Base-by-base conservation (phyloP, 2,329 filamentous ascomycete species). In the Aspergillus ochraceoroseus region DNA sequence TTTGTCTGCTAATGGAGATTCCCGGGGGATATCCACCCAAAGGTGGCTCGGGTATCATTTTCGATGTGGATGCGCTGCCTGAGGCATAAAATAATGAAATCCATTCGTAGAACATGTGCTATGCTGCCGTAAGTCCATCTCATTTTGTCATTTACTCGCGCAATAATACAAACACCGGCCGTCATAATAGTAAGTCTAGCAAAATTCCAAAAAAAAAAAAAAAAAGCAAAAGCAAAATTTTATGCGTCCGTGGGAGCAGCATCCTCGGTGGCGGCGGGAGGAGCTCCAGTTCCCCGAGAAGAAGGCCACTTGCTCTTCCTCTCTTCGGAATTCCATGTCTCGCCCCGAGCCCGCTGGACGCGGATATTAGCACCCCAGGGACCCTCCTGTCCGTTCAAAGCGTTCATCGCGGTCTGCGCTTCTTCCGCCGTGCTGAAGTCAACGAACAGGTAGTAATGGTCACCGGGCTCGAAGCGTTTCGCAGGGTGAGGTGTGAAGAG, bases 371-470 rank as follows among this genome's bases (percentile, higher is more conserved):
- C 54, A 14, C 65, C 66, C 66, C 66, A 70, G 4, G 65, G 62
- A 2, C 65, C 63, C 32, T 61, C 54, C 33, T 57, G 52, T 3
- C 67, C 65, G 29, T 66, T 62, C 29, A 77, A 44, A 1, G 62
- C 62, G 5, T 66, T 54, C 43, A 76, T 67, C 14, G 77, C 79
- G 7, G 61, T 61, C 22, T 70, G 59, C 0, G 76, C 77, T 46
- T 82, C 74, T 37, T 78, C 71, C 0, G 64, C 56, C 4, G 70
- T 75, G 32, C 65, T 66, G 41, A 83, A 73, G 52, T 83, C 79
- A n/a, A 83, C 76, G 44, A 83, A 83, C 51, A 77, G 77, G 59
- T 79, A 83, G 61, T 82, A 75, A 54, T 79, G 71, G 47, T 77
- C 73, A 19, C 76, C 77, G 0, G 70, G 65, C 27, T 68, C 66